Percentiles rank a stretch among this genome's conserved stretches.
Conservation (phyloP, 345 rosid genomes). For the Arabidopsis suecica region DNA sequence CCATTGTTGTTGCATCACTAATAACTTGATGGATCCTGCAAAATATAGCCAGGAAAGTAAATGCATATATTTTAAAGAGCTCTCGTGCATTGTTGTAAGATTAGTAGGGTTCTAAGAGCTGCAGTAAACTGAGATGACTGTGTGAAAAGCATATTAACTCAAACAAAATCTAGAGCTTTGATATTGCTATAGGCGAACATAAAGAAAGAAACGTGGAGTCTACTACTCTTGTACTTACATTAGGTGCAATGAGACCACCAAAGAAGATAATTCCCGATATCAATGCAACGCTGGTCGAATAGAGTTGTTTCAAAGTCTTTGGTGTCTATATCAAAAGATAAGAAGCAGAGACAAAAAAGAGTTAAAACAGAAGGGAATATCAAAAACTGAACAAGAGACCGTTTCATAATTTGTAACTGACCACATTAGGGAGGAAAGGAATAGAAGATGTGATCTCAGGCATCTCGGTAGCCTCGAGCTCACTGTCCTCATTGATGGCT, state of each 20-base stretch:
- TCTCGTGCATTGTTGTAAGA: not conserved
- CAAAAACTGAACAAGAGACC: not conserved
- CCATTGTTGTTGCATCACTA: not conserved
- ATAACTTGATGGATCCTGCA: not conserved
- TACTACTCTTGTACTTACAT: conserved; percentile 51
- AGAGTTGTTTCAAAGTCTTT: conserved; percentile 83
- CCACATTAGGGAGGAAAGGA: conserved; percentile 83
- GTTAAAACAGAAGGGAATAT: not conserved
- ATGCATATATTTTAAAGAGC: not conserved
- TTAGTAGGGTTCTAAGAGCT: not conserved
- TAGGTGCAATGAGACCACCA: conserved; percentile 95
- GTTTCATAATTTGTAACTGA: conserved; percentile 38
- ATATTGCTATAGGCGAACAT: not conserved
- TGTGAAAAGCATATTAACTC: not conserved
- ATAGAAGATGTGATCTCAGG: conserved; percentile 92
- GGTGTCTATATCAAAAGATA: conserved; percentile 61
- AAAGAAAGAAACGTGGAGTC: not conserved
- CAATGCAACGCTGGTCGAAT: conserved; percentile 71
- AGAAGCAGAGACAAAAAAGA: conserved; percentile 14
- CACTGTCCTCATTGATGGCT: conserved; percentile 43
- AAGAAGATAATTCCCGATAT: conserved; percentile 78
- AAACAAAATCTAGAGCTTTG: conserved; percentile 20
- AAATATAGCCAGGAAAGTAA: not conserved
- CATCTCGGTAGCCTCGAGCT: conserved; percentile 77
- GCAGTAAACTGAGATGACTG: not conserved